Evolutionary conservation across 2,329 filamentous ascomycete genomes (phyloP), one percentile per base, ranked within the genome.

Genomic region (Ceratocystis destructans): DNA sequence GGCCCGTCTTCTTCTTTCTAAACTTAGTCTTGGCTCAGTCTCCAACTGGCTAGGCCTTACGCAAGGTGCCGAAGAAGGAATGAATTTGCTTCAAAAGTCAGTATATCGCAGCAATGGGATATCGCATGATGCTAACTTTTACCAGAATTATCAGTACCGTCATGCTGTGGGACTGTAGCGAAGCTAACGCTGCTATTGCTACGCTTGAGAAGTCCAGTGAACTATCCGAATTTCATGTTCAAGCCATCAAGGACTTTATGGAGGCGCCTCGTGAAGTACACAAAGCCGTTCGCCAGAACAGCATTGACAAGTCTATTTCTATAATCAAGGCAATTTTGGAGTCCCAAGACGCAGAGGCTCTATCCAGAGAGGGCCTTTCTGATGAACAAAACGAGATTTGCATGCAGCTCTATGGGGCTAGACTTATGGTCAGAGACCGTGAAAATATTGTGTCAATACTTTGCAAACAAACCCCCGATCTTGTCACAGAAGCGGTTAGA

Each of bases 41-140:
- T 90, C 89, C 3, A 92, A 91, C 73, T 93, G 87, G 87, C 81
- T 92, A 10, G 88, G 89, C 0, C 73, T 90, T 48, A 91, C 87
- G 0, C 82, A 83, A 61, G 84, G 83, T 61, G 82, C 86, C 0
- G 84, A 90, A 69, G 87, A 91, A 70, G 89, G 89, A 61, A 89
- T 90, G 87, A 94, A 92, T 72, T 74, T 93, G 7, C 74, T 94
- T 70, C 89, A 93, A 74, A 77, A 77, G 78, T 79, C 61, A 25
- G 63, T 65, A 31, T 63, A 25, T 28, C 25, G 48, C 22, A 53
- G 10, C 8, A 28, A 1, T 15, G 3, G 17, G 20, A 53, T 12
- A 53, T 6, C 10, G 17, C n/a, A 20, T 5, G 12, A 53, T 25
- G 0, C 72, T 68, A 71, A 70, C 20, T 6, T 4, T 12, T 31